Conservation (phyloP, 305 asterid species). For the Euphrasia arctica region DNA sequence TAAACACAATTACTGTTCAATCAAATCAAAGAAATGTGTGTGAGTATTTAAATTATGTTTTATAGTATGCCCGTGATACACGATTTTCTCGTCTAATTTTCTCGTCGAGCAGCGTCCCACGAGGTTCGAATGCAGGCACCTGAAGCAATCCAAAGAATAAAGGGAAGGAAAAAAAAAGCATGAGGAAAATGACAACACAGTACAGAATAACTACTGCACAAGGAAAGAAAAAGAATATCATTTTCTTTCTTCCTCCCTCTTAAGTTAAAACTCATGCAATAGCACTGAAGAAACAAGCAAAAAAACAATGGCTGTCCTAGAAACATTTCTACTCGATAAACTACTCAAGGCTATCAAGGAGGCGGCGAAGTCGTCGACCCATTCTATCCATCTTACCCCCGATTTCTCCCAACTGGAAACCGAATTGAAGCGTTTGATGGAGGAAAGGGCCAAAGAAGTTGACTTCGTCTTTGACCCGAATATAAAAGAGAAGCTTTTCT, state of each 20-base stretch:
- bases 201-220: slow-evolving; percentile 17
- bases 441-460: background rate
- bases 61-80: slow-evolving; percentile 67
- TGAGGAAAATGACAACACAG: background rate
- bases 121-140: background rate
- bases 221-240: slow-evolving; percentile 17
- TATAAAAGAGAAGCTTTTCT: slow-evolving; percentile 35
- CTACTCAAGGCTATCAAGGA: slow-evolving; percentile 8
- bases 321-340: slow-evolving; percentile 14
- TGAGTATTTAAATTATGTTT: too few relatives aligned
- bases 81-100: slow-evolving; percentile 53
- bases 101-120: slow-evolving; percentile 22
- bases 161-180: background rate
- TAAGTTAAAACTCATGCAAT: background rate
- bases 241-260: background rate
- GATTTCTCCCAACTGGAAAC: background rate
- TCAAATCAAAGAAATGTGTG: too few relatives aligned
- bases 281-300: background rate
- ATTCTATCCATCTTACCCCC: background rate
- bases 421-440: background rate
- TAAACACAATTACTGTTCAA: too few relatives aligned
- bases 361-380: too few relatives aligned
- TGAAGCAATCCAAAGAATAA: slow-evolving; percentile 21
- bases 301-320: slow-evolving; percentile 14
- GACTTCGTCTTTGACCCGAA: background rate